Evolutionary conservation across 2,329 filamentous ascomycete genomes (phyloP), one percentile per base, ranked within the genome.

Genomic region (Pseudocercospora ulei): DNA sequence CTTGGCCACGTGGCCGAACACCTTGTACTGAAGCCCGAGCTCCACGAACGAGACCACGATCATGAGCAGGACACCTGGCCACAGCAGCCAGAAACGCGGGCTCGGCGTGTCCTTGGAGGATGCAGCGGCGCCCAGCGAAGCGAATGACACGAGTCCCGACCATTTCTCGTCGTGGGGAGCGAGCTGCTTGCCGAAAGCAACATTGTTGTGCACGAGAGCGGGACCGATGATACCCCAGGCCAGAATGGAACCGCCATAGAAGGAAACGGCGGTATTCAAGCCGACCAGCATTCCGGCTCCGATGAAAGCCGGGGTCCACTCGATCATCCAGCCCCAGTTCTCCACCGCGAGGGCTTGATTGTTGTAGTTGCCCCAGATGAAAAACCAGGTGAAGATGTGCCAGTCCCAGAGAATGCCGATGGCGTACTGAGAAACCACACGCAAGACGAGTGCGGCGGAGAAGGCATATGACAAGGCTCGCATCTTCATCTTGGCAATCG

Each of bases 281-380:
- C 72, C 72, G 47, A 75, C 71, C 26, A 76, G 65, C 59, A 76
- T 72, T 19, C 49, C 72, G 26, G 66, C 68, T 4, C 73, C 73
- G 44, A 76, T 73, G 58, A 77, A 76, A 22, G 73, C 74, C 0
- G 73, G 73, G 0, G 73, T 76, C 49, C 66, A 69, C 48, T 76
- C 72, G 29, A 75, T 62, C 46, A 70, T 64, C 74, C 73, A 78
- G 7, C 71, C 71, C 75, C 74, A 78, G 57, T 69, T 74, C 57
- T 77, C 72, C 11, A 71, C 65, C 29, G 65, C 62, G 18, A 75
- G 61, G 0, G 70, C 71, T 9, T 56, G 56, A 46, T 68, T 72
- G 27, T 61, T 66, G 57, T 72, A 68, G 36, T 66, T 62, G 38
- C 65, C 62, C 71, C 72, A 75, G 49, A 70, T 68, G 53, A 66